Evolutionary conservation across 1,284 basidiomycete genomes (phyloP).

Genomic region (Pseudomicrostroma phylloplanum): DNA sequence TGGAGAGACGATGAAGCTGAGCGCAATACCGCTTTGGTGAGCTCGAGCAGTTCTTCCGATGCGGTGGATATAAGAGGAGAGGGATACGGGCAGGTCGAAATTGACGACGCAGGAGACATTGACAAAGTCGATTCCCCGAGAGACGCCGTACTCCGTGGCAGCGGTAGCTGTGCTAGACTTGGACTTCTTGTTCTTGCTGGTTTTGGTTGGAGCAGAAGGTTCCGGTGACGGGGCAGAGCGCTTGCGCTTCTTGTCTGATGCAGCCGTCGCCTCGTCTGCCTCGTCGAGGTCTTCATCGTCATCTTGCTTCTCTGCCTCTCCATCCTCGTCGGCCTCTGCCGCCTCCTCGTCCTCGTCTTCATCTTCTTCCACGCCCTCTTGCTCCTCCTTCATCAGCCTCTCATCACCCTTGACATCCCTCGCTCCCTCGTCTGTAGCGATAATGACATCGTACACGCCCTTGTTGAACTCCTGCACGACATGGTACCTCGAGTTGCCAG

Average conservation of each 20-base stretch:
- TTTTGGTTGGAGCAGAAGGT: too few relatives aligned
- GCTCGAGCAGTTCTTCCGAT: slow-evolving; percentile 94
- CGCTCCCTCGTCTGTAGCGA: slow-evolving; percentile 82
- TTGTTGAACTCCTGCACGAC: slow-evolving; percentile 98
- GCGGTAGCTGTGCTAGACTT: not conserved
- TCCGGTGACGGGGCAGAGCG: not conserved
- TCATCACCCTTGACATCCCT: slow-evolving; percentile 29
- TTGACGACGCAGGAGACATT: slow-evolving; percentile 97
- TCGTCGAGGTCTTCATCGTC: slow-evolving; percentile 9
- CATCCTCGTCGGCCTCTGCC: slow-evolving; percentile 20
- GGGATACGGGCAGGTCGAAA: slow-evolving; percentile 86
- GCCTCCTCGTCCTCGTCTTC: slow-evolving; percentile 21
- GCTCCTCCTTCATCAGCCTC: slow-evolving; percentile 24
- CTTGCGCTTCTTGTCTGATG: slow-evolving; percentile 21
- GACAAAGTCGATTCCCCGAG: slow-evolving; percentile 93
- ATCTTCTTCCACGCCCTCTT: slow-evolving; percentile 2
- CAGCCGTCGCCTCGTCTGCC: slow-evolving; percentile 1
- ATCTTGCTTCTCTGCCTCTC: slow-evolving; percentile 9
- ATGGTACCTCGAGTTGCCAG: slow-evolving; percentile 83
- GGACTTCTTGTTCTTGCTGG: not conserved
- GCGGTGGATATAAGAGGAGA: slow-evolving; percentile 89
- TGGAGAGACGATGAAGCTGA: slow-evolving; percentile 78
- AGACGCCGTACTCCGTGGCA: slow-evolving; percentile 74
- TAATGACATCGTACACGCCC: slow-evolving; percentile 96
- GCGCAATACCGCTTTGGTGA: slow-evolving; percentile 81